phyloP scores from a whole-genome alignment of 2,329 filamentous ascomycete genomes.

The Cordyceps cateniannulata region DNA sequence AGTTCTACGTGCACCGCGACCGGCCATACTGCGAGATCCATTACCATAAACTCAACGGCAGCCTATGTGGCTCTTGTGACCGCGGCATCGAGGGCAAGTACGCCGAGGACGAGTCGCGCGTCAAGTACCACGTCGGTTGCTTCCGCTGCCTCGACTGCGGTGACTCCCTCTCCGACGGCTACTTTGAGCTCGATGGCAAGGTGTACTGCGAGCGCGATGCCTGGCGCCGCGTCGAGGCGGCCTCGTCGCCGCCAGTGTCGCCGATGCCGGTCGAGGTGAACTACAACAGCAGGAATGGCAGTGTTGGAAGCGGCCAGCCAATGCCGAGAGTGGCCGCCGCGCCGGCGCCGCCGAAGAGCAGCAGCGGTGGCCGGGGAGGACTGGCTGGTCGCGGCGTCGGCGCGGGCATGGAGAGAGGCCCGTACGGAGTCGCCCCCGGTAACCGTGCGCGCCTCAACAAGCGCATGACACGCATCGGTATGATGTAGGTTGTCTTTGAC shows the following conservation, averaged over 20 bases:
- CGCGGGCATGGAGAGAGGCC: slow-evolving; percentile 14
- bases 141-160: slow-evolving; percentile 79
- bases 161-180: slow-evolving; percentile 69
- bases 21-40: slow-evolving; percentile 85
- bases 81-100: slow-evolving; percentile 90
- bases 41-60: slow-evolving; percentile 87
- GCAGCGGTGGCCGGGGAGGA: slow-evolving; percentile 1
- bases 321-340: not conserved
- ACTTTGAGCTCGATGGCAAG: slow-evolving; percentile 78
- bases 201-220: slow-evolving; percentile 88
- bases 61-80: slow-evolving; percentile 73
- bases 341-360: not conserved
- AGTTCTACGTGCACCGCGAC: slow-evolving; percentile 88
- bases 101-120: slow-evolving; percentile 68
- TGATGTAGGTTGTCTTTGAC: slow-evolving; percentile 36
- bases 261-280: slow-evolving; percentile 2
- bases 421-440: slow-evolving; percentile 25
- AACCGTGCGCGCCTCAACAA: slow-evolving; percentile 41
- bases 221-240: slow-evolving; percentile 44
- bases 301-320: not conserved
- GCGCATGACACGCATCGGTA: slow-evolving; percentile 54
- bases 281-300: not conserved
- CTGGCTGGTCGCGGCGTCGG: slow-evolving; percentile 2
- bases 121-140: slow-evolving; percentile 83
- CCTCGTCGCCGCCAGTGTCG: not conserved